Evolutionary conservation across 106 monocot genomes (phyloP).

Genomic region (Agapanthus africanus): DNA sequence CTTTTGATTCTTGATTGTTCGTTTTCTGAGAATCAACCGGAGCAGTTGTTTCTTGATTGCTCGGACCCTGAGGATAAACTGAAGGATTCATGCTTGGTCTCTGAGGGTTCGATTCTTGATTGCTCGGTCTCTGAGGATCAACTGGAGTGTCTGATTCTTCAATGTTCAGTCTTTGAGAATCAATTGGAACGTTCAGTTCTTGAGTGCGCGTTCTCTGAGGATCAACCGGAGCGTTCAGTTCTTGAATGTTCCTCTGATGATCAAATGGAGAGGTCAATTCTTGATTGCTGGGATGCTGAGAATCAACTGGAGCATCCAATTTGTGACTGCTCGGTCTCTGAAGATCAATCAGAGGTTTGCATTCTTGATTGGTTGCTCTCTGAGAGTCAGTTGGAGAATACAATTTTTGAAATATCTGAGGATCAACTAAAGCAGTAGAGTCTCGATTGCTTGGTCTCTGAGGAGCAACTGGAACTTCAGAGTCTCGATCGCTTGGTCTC

Average conservation of each 20-base stretch:
- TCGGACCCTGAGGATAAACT: slow-evolving; percentile 2
- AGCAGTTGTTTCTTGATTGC: background rate
- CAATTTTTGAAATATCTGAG: background rate
- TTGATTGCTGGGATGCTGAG: background rate
- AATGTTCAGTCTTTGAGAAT: slow-evolving; percentile 1
- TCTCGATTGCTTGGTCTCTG: slow-evolving; percentile 18
- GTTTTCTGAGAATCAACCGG: background rate
- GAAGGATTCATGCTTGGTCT: slow-evolving; percentile 6
- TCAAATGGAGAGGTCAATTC: background rate
- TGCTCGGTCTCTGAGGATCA: slow-evolving; percentile 15
- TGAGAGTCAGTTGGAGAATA: slow-evolving; percentile 5
- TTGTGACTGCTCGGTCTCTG: slow-evolving; percentile 16
- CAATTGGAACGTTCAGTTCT: slow-evolving; percentile 1
- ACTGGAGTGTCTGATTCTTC: slow-evolving; percentile 51
- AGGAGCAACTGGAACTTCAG: background rate
- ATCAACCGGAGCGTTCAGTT: slow-evolving; percentile 4
- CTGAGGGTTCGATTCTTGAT: slow-evolving; percentile 6
- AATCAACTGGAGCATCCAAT: slow-evolving; percentile 31
- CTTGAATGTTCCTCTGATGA: slow-evolving; percentile 12
- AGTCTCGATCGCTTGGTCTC: background rate
- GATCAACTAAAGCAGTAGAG: slow-evolving; percentile 13
- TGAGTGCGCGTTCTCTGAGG: background rate
- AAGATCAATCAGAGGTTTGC: slow-evolving; percentile 5
- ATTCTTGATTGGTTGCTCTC: slow-evolving; percentile 21
- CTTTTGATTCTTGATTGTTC: slow-evolving; percentile 1